Evolutionary conservation across 257 asterid genomes (phyloP), one percentile per base, ranked within the genome.

Genomic region (Gentiana macrophylla): DNA sequence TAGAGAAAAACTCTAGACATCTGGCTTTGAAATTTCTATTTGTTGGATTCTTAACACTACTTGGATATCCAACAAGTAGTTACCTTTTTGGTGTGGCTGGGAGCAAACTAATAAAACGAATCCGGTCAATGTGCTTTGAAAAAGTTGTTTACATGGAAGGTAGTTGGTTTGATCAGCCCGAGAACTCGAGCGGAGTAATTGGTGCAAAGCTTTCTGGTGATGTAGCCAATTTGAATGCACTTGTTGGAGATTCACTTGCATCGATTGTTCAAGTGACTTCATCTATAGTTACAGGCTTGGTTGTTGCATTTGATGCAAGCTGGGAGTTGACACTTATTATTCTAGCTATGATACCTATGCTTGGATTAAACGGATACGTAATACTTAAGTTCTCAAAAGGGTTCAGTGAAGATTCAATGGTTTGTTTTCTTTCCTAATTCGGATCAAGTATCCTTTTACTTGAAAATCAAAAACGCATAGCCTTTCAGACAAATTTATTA

Each of bases 191-290:
- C 59, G 94, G 90, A 12, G 70, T 73, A 43, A 67, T 84, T 49
- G 74, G 94, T 15, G 76, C 83, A 3, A 71, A 83, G 54, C 75
- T 84, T 33, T 79, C 87, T 2, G 41, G 57, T 3, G 94, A 84
- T 71, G 94, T 90, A 56, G 73, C 82, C 32, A 69, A 71, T 12
- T 77, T 83, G 63, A 63, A 84, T 55, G 74, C 61, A 53, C 41
- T 83, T 35, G 87, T 79, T 5, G 89, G 95, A 8, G 93, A 83
- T 32, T 59, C 85, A 0, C 82, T 86, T 52, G 74, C 85, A 7
- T 37, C 74, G 53, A 24, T 83, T 0, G 85, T 86, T n/a, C 93
- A 86, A 56, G 80, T 80, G 13, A 32, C 59, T 13, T 76, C 24
- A 15, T 15, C 24, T 15, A 15, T 15, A 15, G 24, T 15, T 15